phyloP scores from a whole-genome alignment of 352 stramenopile species.

The Pythium brachiatum region DNA sequence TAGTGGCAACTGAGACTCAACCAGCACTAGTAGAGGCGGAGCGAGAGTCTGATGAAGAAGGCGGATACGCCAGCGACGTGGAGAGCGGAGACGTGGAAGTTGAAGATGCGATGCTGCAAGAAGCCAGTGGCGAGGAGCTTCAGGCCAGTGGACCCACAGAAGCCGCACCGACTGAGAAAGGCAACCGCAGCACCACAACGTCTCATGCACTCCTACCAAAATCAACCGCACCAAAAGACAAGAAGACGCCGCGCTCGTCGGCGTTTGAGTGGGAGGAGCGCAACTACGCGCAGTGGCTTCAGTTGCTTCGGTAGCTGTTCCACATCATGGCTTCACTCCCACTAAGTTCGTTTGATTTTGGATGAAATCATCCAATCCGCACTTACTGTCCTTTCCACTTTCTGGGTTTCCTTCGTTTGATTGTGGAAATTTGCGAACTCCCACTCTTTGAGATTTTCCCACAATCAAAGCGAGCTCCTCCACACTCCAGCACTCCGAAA shows the following conservation, averaged over 20 bases:
- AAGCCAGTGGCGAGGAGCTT: background rate
- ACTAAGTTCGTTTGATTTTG: background rate
- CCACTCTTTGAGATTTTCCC: background rate
- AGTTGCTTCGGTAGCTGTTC: background rate
- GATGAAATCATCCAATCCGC: background rate
- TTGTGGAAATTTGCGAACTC: background rate
- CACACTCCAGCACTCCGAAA: too few species aligned
- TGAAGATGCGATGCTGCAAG: conserved; percentile 8
- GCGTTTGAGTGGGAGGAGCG: conserved; percentile 22
- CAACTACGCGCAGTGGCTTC: conserved; percentile 25
- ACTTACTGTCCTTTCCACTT: background rate
- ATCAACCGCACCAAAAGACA: background rate
- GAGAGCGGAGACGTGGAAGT: background rate
- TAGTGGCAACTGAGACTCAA: conserved; percentile 11
- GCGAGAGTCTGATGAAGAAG: background rate
- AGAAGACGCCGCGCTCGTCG: background rate
- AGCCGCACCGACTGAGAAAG: background rate
- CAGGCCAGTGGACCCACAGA: background rate
- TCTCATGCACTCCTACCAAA: too few species aligned
- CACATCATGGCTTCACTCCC: background rate
- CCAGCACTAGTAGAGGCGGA: background rate
- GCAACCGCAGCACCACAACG: background rate
- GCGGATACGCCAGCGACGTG: background rate
- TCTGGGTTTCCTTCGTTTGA: background rate
- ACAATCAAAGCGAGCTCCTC: too few species aligned